These are phyloP conservation scores for Solanum paucissectum DNA, from an alignment of 257 asterid genomes.

Conservation along the genomic window DNA sequence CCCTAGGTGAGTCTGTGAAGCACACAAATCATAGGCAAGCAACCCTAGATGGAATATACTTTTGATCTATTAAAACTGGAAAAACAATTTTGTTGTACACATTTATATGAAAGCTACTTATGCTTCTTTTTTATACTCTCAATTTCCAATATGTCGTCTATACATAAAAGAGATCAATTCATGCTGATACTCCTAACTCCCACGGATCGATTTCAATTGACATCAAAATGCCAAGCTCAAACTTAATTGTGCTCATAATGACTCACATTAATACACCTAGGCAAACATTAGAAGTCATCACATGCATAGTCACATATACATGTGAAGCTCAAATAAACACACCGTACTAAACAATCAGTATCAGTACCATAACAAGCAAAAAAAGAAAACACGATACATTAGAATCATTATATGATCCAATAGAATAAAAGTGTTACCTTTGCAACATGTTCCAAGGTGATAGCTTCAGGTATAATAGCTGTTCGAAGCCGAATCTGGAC, in stretches of 20 bases:
- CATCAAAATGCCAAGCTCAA: background rate
- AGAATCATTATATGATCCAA: background rate
- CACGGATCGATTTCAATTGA: background rate
- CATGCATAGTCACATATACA: background rate
- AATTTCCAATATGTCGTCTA: background rate
- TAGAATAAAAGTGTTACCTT: slow-evolving; percentile 31
- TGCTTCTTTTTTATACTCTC: background rate
- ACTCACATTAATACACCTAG: background rate
- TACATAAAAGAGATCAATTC: background rate
- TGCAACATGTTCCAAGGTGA: slow-evolving; percentile 80
- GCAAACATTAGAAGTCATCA: background rate
- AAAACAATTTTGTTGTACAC: background rate
- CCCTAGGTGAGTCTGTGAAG: background rate
- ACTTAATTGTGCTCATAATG: background rate
- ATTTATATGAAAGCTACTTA: background rate
- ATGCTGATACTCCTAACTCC: background rate
- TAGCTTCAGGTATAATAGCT: slow-evolving; percentile 65
- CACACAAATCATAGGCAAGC: background rate
- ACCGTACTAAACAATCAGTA: background rate
- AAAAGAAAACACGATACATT: background rate
- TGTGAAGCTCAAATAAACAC: background rate
- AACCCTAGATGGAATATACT: background rate
- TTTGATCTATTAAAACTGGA: background rate
- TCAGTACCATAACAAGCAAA: background rate
- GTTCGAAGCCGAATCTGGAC: slow-evolving; percentile 60